Evolutionary conservation across 352 stramenopile genomes (phyloP), one percentile per base, ranked within the genome.

Genomic region (Globisporangium heterothallicum): DNA sequence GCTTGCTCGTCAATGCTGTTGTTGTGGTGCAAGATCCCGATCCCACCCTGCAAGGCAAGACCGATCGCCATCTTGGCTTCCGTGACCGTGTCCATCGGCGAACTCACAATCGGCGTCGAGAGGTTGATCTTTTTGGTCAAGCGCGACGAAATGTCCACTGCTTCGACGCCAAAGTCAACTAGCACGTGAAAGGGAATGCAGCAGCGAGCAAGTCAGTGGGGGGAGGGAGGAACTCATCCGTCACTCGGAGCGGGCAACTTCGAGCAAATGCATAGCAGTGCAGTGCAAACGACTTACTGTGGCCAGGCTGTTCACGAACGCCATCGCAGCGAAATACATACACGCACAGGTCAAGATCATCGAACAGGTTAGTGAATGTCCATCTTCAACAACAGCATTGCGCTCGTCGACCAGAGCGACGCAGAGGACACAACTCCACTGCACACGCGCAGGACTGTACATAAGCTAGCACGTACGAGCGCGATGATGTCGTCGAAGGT

Each of bases 1-100:
- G 78, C 94, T 76, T 99, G 97, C 45, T 97, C 87, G 46, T 97
- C 82, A 26, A 97, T 77, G 14, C 74, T 88, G 68, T 97, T 97
- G 86, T 99, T 99, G 70, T 97, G 98, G 72, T 99, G 97, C 51
- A 99, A 92, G 53, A 99, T 97, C 34, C 97, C 97, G 53, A 99
- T 96, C 18, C 95, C 91, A 16, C 97, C 97, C 62, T 99, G 94
- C 16, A 99, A 75, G 14, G 97, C 97, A 77, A 99, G 99, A 21
- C 85, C 84, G 53, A 99, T 99, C 21, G 97, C 97, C 96, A 99
- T 99, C 50, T 91, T 84, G 32, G 92, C 74, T 67, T 99, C 97
- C 19, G 97, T 99, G 30, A 99, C 97, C 18, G 97, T 99, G 78
- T 99, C 97, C 97, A 99, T 99, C 2, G 97, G 97, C 42, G 94